Base-by-base conservation (phyloP, 1,139 yeast genomes). In the Debaryomyces singareniensis region DNA sequence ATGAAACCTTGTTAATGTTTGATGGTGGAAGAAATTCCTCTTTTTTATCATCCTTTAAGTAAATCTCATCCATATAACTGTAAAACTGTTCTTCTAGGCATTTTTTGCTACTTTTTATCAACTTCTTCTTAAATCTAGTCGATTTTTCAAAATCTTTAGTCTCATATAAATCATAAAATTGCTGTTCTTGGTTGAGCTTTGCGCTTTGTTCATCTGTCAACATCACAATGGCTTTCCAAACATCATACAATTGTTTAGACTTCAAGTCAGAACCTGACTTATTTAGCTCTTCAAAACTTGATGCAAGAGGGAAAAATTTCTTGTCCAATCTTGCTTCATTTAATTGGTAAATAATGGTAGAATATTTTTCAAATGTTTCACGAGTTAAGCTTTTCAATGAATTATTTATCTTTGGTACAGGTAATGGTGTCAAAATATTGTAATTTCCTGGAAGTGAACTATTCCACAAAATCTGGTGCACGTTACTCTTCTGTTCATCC, bases 11-110 rank as follows among this genome's bases (percentile, higher is more conserved):
- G 53, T 80, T 82, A 30, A 76, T 61, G 36, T 76, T 76, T 3
- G 85, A 75, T 4, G 94, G 84, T 12, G 84, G 71, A 14, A 45
- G 38, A 31, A 31, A 62, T 30, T 62, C 58, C 4, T 75, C 72
- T 24, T 74, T 75, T 29, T 69, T 75, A 40, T 75, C 54, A 36
- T 65, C 70, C 38, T 78, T 78, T 24, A 73, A 68, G 49, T 85
- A 86, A 29, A 85, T 69, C 27, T 72, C 75, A 44, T 84, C 89
- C 40, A 87, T 71, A 49, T 80, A 77, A 28, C 73, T 80, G 47
- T 72, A 74, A 52, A 86, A 89, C 54, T 91, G 96, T 9, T 58
- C 53, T 50, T 91, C 95, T 42, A 91, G 64, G 44, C 72, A 80
- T 5, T 51, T 42, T 43, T 71, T 75, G 15, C 93, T 74, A 34